Conservation (phyloP, 2,329 filamentous ascomycete species). For the Diplodia scrobiculata region DNA sequence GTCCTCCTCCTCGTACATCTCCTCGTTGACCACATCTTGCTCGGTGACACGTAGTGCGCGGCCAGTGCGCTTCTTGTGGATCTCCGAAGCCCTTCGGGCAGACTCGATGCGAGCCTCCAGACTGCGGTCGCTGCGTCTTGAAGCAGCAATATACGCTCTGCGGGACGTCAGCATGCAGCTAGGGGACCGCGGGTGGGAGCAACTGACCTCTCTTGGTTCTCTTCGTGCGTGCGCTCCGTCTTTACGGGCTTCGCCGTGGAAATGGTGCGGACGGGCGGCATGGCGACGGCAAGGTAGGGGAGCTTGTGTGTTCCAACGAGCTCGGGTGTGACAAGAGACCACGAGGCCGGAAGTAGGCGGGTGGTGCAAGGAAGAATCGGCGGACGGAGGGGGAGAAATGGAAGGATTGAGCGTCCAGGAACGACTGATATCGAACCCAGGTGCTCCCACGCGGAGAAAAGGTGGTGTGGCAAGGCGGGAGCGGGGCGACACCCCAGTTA, state of each 20-base stretch:
- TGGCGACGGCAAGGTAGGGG: conserved; percentile 30
- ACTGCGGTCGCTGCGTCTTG: conserved; percentile 80
- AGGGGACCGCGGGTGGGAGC: conserved; percentile 1
- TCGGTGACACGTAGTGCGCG: conserved; percentile 79
- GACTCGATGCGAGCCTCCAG: conserved; percentile 87
- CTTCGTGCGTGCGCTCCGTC: conserved; percentile 75
- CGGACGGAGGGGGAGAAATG: neutral
- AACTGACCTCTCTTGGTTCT: conserved; percentile 70
- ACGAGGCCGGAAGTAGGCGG: neutral
- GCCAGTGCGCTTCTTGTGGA: conserved; percentile 85
- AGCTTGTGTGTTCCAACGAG: neutral
- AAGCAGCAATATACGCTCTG: conserved; percentile 90
- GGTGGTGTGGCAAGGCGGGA: conserved; percentile 12
- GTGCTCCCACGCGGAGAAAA: conserved; percentile 19
- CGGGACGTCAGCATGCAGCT: conserved; percentile 28
- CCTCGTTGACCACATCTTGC: conserved; percentile 83
- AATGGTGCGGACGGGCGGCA: conserved; percentile 45
- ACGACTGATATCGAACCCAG: conserved; percentile 30
- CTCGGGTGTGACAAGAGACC: neutral
- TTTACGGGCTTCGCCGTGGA: conserved; percentile 51
- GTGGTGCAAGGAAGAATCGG: neutral
- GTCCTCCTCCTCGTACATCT: conserved; percentile 96
- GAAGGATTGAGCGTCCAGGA: conserved; percentile 26
- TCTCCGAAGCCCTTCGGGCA: conserved; percentile 81
- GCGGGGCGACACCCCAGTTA: conserved; percentile 23